Percentiles rank a stretch among this genome's conserved stretches.
Evolutionary conservation across 2,329 filamentous ascomycete species (phyloP).

Genomic region (Aureobasidium sp.): DNA sequence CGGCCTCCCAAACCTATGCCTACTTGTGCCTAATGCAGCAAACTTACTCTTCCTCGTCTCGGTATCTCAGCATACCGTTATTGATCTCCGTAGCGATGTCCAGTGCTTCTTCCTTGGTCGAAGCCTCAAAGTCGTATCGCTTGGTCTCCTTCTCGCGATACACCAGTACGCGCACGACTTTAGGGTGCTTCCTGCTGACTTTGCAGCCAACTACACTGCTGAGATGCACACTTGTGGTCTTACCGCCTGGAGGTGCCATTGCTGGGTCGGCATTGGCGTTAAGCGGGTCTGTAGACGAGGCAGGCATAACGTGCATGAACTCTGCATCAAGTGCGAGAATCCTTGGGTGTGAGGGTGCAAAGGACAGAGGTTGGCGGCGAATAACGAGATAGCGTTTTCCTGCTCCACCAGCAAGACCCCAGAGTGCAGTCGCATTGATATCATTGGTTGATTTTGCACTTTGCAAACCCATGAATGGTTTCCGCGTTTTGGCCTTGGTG

Average conservation of each 20-base stretch:
- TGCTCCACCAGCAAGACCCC: conserved; percentile 24
- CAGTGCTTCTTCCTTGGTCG: conserved; percentile 74
- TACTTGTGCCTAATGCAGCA: neutral
- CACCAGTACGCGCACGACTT: conserved; percentile 82
- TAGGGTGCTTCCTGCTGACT: conserved; percentile 81
- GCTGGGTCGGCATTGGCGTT: conserved; percentile 31
- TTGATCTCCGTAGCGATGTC: conserved; percentile 84
- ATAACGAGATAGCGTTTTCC: conserved; percentile 80
- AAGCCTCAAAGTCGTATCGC: conserved; percentile 87
- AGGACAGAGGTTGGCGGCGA: conserved; percentile 84
- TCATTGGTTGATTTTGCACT: conserved; percentile 46
- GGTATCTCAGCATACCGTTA: conserved; percentile 57
- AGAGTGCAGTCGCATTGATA: conserved; percentile 30
- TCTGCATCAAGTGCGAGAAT: conserved; percentile 85
- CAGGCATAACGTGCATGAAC: conserved; percentile 86
- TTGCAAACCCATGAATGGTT: conserved; percentile 21
- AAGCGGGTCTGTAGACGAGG: conserved; percentile 34
- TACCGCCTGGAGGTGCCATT: conserved; percentile 47
- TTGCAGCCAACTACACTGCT: conserved; percentile 86
- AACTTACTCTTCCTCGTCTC: conserved; percentile 23
- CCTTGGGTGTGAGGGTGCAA: conserved; percentile 79
- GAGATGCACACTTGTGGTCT: conserved; percentile 83
- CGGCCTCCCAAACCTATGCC: too few relatives aligned
- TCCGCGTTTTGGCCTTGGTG: conserved; percentile 50
- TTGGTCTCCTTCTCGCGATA: conserved; percentile 82